Evolutionary conservation across 352 stramenopile genomes (phyloP), one percentile per base, ranked within the genome.

Genomic region (Pythium myriotylum): DNA sequence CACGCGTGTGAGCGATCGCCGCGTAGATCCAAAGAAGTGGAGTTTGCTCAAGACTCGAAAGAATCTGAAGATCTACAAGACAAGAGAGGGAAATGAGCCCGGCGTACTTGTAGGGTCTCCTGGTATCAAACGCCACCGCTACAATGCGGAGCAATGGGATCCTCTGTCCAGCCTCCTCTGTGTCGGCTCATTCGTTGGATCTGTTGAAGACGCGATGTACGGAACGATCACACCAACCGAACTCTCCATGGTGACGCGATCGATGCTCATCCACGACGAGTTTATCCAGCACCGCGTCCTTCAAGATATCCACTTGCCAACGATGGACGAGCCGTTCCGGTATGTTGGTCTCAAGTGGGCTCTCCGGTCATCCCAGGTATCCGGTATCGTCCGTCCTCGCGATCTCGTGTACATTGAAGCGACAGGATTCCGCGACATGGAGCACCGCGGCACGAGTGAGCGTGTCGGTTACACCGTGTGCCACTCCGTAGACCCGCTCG

Each of bases 371-470:
- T 46, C 54, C 4, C 22, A 14, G 16, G 24, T 54, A 33, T 22
- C 20, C 8, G 68, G 52, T 40, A 72, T 86, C 26, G 39, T 56
- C n/a, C 45, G 46, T 7, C 7, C 22, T 16, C 56, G 56, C 10
- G 56, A 63, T 26, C 27, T 56, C 33, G 37, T 56, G 3, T 54
- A 26, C 14, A 24, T 56, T 33, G 45, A 56, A 49, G 45, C 56
- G 0, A 47, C 56, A 7, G 56, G 56, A 10, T 48, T 56, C 35
- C 35, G 40, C 19, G 16, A 42, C 22, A 35, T 50, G 5, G 14
- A 19, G 8, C 35, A 32, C n/a, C 17, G 32, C 32, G 45, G 29
- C 23, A 29, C 24, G 10, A 40, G 35, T 26, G 52, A 63, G 22
- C 56, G 56, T n/a, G 40, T 63, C 32, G 56, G 56, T 22, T 63